Conservation (phyloP, 1,284 basidiomycete genomes). For the Trichosporon sp. region DNA sequence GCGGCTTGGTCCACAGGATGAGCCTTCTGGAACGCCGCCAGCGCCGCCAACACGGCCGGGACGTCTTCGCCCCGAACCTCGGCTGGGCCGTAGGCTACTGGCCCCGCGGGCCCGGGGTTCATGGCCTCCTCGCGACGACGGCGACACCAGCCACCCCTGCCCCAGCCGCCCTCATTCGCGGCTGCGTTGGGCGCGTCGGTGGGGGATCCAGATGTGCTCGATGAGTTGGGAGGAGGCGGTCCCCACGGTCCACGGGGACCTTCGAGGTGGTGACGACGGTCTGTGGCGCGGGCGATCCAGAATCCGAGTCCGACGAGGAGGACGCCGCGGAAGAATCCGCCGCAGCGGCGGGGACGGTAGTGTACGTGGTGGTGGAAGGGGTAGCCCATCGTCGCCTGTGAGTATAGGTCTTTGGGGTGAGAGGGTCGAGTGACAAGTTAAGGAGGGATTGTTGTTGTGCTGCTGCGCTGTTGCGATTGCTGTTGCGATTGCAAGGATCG, state of each 20-base stretch:
- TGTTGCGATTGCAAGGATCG: too few species aligned
- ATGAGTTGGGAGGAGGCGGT: not conserved
- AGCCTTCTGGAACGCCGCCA: not conserved
- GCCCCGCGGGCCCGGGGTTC: not conserved
- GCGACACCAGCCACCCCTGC: not conserved
- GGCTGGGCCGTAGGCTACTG: not conserved
- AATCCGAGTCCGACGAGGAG: conserved; percentile 15
- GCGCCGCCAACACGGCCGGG: not conserved
- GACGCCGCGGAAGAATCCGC: not conserved
- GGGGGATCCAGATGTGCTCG: not conserved
- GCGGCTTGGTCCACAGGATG: too few species aligned
- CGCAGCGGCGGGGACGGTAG: not conserved
- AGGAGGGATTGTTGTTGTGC: too few species aligned
- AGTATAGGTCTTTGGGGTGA: too few species aligned
- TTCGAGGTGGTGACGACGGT: not conserved
- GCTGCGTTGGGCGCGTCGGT: too few species aligned
- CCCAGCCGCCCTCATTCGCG: not conserved
- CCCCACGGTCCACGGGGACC: not conserved
- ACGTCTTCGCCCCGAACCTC: not conserved
- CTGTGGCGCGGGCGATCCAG: conserved; percentile 4
- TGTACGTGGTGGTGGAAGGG: conserved; percentile 1
- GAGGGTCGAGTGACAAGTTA: too few species aligned
- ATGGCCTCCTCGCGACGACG: not conserved
- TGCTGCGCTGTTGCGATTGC: too few species aligned
- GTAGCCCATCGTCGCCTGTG: not conserved